Evolutionary conservation across 2,329 filamentous ascomycete genomes (phyloP), one percentile per base, ranked within the genome.

Genomic region (Hymenoscyphus infarciens): DNA sequence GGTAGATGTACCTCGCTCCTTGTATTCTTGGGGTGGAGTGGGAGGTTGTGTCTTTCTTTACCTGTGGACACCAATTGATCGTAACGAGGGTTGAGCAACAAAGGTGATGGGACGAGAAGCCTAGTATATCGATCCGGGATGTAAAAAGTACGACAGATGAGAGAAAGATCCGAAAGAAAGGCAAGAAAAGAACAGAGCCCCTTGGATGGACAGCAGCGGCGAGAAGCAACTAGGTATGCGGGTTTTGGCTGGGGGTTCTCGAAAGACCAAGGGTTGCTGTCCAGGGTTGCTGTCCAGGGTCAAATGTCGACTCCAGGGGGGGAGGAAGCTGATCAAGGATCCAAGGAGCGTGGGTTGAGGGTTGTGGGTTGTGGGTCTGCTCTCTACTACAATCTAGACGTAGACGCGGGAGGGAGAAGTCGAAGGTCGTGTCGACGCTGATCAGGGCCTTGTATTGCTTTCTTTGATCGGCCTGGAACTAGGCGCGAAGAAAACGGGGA

Each of bases 101-200:
- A 62, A 55, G 45, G 61, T 39, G 35, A 49, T 22, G 33, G 19
- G 39, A 22, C 8, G 56, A 62, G 56, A 54, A 27, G 5, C n/a
- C 61, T 38, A 31, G 29, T 62, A 62, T 62, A 59, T 56, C 35
- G 45, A 49, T 22, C 58, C 38, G 53, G 49, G 49, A 60, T 55
- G 35, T 19, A 19, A 45, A 60, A 42, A 57, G 31, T 27, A 57
- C 29, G 35, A 39, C 35, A 25, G 19, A 29, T 10, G 54, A 56
- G 27, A 35, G 33, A 38, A 19, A 39, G 45, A 55, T 54, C 39
- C 5, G 39, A 45, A 19, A 49, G 55, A 38, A 22, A 38, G 22
- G 35, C 38, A 39, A 60, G 57, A 54, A 35, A 35, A 45, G 27
- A 45, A 29, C 27, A 13, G 25, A 38, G 42, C n/a, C 42, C 42